Evolutionary conservation across 495 filamentous ascomycete species (phyloP).

Genomic region (Penicillium odoratum): DNA sequence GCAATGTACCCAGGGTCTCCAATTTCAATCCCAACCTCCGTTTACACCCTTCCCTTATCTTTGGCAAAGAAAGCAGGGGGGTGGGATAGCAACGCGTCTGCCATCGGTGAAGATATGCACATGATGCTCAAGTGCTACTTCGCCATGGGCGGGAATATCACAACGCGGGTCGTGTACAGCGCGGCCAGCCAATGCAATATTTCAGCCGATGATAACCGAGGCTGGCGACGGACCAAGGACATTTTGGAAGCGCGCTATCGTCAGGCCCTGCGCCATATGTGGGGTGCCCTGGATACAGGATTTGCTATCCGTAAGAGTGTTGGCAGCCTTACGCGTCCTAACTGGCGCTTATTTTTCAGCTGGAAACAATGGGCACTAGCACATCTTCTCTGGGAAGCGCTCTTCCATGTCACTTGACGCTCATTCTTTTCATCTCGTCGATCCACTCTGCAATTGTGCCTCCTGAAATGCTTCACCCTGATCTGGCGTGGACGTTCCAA

Average conservation of each 20-base stretch:
- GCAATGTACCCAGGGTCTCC: constrained; percentile 58
- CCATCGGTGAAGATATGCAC: constrained; percentile 72
- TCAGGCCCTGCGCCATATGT: constrained; percentile 70
- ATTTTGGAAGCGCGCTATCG: constrained; percentile 61
- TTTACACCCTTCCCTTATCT: constrained; percentile 64
- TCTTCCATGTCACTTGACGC: constrained; percentile 63
- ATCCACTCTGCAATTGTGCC: constrained; percentile 52
- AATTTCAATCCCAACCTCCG: constrained; percentile 66
- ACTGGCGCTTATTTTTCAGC: constrained; percentile 27
- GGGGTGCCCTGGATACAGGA: constrained; percentile 67
- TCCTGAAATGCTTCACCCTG: constrained; percentile 48
- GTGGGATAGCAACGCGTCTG: constrained; percentile 65
- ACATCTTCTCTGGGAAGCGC: constrained; percentile 66
- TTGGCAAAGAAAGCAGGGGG: constrained; percentile 63
- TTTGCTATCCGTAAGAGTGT: constrained; percentile 46
- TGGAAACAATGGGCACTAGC: constrained; percentile 43
- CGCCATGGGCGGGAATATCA: constrained; percentile 61
- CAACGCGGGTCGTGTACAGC: constrained; percentile 51
- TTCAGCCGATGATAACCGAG: constrained; percentile 48
- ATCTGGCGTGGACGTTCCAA: constrained; percentile 53
- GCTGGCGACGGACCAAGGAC: constrained; percentile 45
- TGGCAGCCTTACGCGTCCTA: constrained; percentile 23
- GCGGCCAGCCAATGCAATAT: constrained; percentile 71
- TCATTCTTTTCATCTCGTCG: constrained; percentile 59
- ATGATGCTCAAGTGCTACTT: constrained; percentile 79